Conservation (phyloP, 208 protist species). For the Endotrypanum monterogeii region DNA sequence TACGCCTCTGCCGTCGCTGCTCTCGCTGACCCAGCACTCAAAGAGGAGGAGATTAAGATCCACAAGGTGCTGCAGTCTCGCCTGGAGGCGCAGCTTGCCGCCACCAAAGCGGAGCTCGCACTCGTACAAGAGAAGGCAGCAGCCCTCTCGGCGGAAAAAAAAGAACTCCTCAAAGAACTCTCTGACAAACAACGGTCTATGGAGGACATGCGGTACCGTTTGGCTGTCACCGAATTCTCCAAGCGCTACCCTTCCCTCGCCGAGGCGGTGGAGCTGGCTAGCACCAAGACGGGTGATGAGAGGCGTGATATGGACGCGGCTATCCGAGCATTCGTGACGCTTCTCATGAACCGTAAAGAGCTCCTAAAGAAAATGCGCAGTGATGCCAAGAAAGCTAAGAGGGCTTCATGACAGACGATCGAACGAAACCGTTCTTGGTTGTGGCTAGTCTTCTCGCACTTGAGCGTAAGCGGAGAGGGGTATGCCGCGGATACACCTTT, state of each 20-base stretch:
- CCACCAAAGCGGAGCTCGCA: conserved; percentile 23
- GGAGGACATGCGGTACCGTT: conserved; percentile 74
- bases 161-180: conserved; percentile 32
- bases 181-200: conserved; percentile 42
- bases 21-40: conserved; percentile 58
- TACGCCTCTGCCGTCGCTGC: conserved; percentile 36
- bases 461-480: not conserved
- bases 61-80: conserved; percentile 39
- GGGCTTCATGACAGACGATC: not conserved
- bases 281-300: conserved; percentile 47
- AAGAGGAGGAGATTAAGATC: conserved; percentile 73
- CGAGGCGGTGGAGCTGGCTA: conserved; percentile 48
- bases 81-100: conserved; percentile 35
- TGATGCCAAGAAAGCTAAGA: conserved; percentile 31
- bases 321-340: conserved; percentile 52
- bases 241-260: conserved; percentile 54
- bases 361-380: conserved; percentile 59
- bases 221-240: conserved; percentile 63
- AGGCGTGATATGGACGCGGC: conserved; percentile 55
- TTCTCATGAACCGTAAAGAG: conserved; percentile 62
- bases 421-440: not conserved
- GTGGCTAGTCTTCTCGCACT: not conserved
- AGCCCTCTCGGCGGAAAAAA: conserved; percentile 18
- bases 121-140: conserved; percentile 18
- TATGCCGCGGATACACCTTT: not conserved